Base-by-base conservation (phyloP, 306 rosid species). In the Acacia crassicarpa region DNA sequence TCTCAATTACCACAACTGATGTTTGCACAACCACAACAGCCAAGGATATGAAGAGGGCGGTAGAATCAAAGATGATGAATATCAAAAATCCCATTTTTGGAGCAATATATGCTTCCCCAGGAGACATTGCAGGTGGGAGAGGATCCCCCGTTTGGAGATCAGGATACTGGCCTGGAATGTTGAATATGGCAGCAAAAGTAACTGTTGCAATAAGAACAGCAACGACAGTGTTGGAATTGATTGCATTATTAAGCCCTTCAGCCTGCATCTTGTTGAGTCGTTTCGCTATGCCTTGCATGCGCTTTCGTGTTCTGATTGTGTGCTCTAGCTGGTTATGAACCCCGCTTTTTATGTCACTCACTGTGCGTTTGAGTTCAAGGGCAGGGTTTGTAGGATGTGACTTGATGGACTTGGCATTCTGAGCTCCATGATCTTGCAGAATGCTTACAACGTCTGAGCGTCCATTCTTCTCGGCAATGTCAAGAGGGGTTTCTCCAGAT, bases 11-110 rank as follows among this genome's bases (percentile, higher is more conserved):
- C 54, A 93, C 94, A 72, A 93, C 43, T 4, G 97, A 93, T 49
- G 97, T 93, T 81, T 93, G 97, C 82, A 93, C 94, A 69, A 93
- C 77, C 87, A 93, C 97, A 27, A 93, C 97, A 68, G 96, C 97
- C 82, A 93, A 71, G 6, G 96, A 93, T 82, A 93, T 87, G 91
- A 93, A 93, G 81, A 93, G 89, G 48, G 97, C 97, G 19, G 85
- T 78, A 6, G 97, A 85, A 81, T 91, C 96, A 23, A 91, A 93
- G 87, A 89, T 78, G 84, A 90, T 77, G 83, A 93, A 93, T 49
- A 91, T 82, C 76, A 74, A 30, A 80, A 88, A 93, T 69, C 70
- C 89, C 0, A 58, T 32, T 53, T 78, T 69, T 0, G 88, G 90
- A 65, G 91, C 95, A 44, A 93, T 86, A 13, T 85, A 44, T 46